Evolutionary conservation across 2,329 filamentous ascomycete genomes (phyloP), one percentile per base, ranked within the genome.

Genomic region (Endoconidiophora polonica): DNA sequence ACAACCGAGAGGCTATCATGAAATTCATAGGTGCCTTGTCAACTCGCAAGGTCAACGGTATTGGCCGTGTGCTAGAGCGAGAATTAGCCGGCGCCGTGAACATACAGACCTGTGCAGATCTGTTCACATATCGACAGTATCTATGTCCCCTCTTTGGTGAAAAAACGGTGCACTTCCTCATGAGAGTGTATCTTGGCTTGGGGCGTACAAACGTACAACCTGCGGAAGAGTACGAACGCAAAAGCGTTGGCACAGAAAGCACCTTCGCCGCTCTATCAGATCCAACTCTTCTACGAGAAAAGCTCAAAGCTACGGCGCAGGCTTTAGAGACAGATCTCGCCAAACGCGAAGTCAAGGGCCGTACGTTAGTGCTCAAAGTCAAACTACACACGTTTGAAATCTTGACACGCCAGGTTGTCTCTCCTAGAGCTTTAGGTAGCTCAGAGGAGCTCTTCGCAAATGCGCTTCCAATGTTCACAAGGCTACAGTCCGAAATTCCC

Each of bases 331-430:
- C 83, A 56, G 90, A 96, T 58, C 71, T 96, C 66, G 72, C 73
- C 52, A 75, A 78, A 23, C 86, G 85, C 1, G 76, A 85, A 55
- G 86, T 85, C 65, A 94, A 90, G 63, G 90, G 90, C 0, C 77
- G 86, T n/a, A 96, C 90, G 0, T 67, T 98, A 1, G 86, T 86
- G 20, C 68, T 98, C 36, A 98, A 98, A 63, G 74, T 95, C 56
- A 98, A 98, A 62, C 68, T 96, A 5, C 86, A 95, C 61, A 94
- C 87, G 0, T 98, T 90, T 58, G 88, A 96, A 62, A 84, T 95
- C 18, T 74, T 86, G 47, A 94, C 88, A 0, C 73, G 91, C 29
- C 91, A 98, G 61, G 74, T 77, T 4, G 76, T 83, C 3, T 74
- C 81, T 2, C 81, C 85, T 0, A 83, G 80, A 56, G 79, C 87